Evolutionary conservation across 768 basidiomycete species (phyloP).

Genomic region (Kwoniella dejecticola): DNA sequence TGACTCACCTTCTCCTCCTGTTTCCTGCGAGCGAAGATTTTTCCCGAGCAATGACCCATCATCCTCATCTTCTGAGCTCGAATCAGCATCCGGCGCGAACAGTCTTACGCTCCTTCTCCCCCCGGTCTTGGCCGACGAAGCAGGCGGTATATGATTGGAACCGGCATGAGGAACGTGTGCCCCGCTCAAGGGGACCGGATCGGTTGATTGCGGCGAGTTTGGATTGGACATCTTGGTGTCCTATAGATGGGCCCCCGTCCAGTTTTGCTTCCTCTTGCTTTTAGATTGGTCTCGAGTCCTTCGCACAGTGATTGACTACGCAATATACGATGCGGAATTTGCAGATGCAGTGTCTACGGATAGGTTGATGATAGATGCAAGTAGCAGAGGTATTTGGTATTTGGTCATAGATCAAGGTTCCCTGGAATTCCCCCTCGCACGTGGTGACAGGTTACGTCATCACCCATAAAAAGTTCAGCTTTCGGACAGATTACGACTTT

Average conservation of each 20-base stretch:
- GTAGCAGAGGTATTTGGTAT: too few relatives aligned
- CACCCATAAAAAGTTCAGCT: too few relatives aligned
- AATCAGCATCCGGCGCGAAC: constrained; percentile 26
- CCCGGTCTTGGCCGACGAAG: constrained; percentile 9
- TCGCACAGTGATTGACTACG: too few relatives aligned
- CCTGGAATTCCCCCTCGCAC: background rate
- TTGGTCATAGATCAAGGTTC: background rate
- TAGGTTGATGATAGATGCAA: too few relatives aligned
- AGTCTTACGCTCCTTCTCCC: constrained; percentile 20
- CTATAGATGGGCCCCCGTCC: too few relatives aligned
- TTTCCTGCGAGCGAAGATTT: background rate
- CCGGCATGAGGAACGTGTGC: background rate
- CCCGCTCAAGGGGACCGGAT: background rate
- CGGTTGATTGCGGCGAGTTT: constrained; percentile 1
- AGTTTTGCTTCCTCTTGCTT: too few relatives aligned
- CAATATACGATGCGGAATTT: too few relatives aligned
- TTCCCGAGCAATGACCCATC: constrained; percentile 4
- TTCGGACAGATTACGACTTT: too few relatives aligned
- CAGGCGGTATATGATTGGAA: background rate
- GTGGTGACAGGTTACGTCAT: too few relatives aligned
- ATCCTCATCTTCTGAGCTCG: constrained; percentile 35
- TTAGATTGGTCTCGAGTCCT: too few relatives aligned
- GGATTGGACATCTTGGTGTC: constrained; percentile 3
- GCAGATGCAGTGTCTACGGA: too few relatives aligned
- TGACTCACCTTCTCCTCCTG: constrained; percentile 22